Evolutionary conservation across 345 rosid species (phyloP), one percentile per base, ranked within the genome.

Genomic region (Gossypium arboreum): DNA sequence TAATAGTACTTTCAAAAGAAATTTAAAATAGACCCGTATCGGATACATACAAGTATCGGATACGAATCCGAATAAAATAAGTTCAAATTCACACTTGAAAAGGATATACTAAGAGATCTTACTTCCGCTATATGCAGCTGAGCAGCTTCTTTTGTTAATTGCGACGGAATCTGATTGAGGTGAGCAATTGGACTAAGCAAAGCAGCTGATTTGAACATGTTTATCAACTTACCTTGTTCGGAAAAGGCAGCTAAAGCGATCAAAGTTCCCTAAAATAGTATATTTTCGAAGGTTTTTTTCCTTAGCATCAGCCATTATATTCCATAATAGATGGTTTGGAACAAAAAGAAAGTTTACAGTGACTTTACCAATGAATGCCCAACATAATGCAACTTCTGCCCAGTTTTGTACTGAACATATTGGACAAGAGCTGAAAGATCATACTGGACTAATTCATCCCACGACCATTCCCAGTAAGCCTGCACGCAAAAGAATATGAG

Each of bases 381-480:
- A 81, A 84, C 85, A 76, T 82, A 83, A 74, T 84, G 91, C 78
- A 86, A 77, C 39, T 77, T 84, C 78, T 82, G 83, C 47, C 84
- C 82, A 0, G 87, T 81, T 43, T 74, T 77, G 43, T 76, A 62
- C 20, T 81, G 80, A 43, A 87, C 85, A 47, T 89, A 78, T 18
- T 78, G 73, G 24, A 84, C 63, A 3, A 77, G 69, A 24, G 88
- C 86, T 6, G 93, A 85, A 69, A 87, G 87, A 79, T 89, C 93
- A 57, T 66, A 81, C 3, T 83, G 69, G 25, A 63, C 83, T 68
- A 87, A 24, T 75, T 84, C 87, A 68, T 89, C 89, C 91, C 91
- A 85, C 4, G 93, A 68, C 89, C 93, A 89, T 13, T 81, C 75
- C 89, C 93, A 87, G 11, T 68, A 87, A 76, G 77, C 56, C 43